These are phyloP conservation scores for Exophiala aquamarina DNA, from an alignment of 2,329 filamentous ascomycete species.

Conservation along the genomic window DNA sequence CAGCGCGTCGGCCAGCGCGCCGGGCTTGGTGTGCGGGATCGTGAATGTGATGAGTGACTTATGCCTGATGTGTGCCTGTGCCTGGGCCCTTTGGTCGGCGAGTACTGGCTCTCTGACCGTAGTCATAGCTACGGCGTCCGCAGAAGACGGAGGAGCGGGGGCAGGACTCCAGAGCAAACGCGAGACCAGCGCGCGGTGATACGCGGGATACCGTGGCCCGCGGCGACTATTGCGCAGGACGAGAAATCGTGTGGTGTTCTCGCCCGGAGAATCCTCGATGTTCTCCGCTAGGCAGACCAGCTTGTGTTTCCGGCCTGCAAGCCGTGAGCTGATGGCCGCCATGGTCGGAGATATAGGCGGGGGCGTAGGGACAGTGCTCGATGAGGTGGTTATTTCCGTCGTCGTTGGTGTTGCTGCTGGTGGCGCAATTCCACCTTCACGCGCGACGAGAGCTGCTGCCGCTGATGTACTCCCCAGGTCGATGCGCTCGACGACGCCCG, in stretches of 20 bases:
- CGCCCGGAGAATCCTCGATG: slow-evolving; percentile 45
- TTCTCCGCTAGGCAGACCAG: slow-evolving; percentile 64
- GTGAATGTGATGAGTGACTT: slow-evolving; percentile 85
- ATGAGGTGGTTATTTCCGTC: background rate
- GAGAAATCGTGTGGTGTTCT: slow-evolving; percentile 50
- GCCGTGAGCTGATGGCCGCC: slow-evolving; percentile 75
- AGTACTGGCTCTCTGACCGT: no score
- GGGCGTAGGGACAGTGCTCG: no score
- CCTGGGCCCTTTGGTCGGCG: no score
- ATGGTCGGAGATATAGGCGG: slow-evolving; percentile 49
- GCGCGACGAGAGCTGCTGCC: slow-evolving; percentile 72
- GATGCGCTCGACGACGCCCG: slow-evolving; percentile 59
- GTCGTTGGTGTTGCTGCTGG: background rate
- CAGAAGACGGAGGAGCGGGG: background rate
- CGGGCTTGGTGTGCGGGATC: slow-evolving; percentile 72
- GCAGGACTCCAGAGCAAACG: background rate
- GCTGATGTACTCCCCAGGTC: slow-evolving; percentile 84
- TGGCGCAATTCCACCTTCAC: slow-evolving; percentile 44
- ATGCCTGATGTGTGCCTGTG: slow-evolving; percentile 24
- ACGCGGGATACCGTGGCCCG: slow-evolving; percentile 5
- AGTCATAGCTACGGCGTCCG: background rate
- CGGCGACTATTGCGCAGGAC: slow-evolving; percentile 35
- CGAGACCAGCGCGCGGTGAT: background rate
- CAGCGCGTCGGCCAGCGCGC: slow-evolving; percentile 79
- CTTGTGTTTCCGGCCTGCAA: slow-evolving; percentile 68